These are phyloP conservation scores for Colletotrichum gigasporum DNA, from an alignment of 2,329 filamentous ascomycete genomes.

Conservation along the genomic window DNA sequence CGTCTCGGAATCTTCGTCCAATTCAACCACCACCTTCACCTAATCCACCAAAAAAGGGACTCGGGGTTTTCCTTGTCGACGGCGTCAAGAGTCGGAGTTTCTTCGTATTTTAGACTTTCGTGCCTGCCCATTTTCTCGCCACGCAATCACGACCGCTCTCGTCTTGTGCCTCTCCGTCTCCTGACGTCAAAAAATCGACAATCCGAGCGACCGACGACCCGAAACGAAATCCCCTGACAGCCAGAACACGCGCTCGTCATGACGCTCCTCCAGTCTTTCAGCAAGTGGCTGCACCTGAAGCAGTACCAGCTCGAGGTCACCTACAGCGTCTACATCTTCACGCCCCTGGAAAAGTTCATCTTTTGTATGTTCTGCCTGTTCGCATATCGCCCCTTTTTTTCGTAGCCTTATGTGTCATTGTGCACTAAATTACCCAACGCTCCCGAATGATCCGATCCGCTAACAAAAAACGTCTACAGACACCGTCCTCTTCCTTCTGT, in stretches of 20 bases:
- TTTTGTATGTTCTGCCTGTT: conserved; percentile 87
- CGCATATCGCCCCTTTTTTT: conserved; percentile 1
- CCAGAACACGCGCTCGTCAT: conserved; percentile 35
- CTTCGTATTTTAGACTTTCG: neutral
- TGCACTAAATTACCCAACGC: neutral
- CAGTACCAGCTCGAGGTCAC: conserved; percentile 99
- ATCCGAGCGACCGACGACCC: neutral
- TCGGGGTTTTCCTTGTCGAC: neutral
- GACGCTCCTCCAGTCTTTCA: conserved; percentile 62
- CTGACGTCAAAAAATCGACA: neutral
- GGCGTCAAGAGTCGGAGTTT: neutral
- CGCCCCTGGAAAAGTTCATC: conserved; percentile 93
- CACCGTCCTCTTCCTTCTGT: conserved; percentile 89
- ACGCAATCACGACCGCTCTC: too few species aligned
- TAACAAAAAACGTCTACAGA: conserved; percentile 61
- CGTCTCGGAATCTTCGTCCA: neutral
- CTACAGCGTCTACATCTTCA: conserved; percentile 96
- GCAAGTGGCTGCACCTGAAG: conserved; percentile 92
- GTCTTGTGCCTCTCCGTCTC: neutral
- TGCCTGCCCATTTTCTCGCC: neutral
- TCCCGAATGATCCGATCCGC: neutral
- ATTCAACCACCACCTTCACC: neutral
- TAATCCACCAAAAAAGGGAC: neutral
- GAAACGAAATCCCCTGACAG: neutral
- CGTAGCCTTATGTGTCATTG: neutral